These are phyloP conservation scores for Parafenestella ontariensis DNA, from an alignment of 2,329 filamentous ascomycete species.

Conservation along the genomic window DNA sequence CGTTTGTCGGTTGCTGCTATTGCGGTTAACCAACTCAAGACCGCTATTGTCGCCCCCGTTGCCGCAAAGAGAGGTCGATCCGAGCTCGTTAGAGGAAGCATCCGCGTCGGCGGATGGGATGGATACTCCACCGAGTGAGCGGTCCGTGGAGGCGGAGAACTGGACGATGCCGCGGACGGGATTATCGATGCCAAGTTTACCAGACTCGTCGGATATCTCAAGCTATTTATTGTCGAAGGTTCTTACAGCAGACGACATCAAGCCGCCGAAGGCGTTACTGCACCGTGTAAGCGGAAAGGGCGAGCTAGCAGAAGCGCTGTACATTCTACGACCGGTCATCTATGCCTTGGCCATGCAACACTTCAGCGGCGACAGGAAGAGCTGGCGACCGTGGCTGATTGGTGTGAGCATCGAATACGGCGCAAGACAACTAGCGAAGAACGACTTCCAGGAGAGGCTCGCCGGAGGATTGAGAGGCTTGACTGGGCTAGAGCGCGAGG, in stretches of 20 bases:
- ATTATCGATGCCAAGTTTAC: constrained; percentile 81
- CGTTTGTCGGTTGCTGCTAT: constrained; percentile 77
- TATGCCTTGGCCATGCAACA: constrained; percentile 85
- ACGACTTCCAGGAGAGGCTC: constrained; percentile 66
- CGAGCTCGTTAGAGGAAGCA: constrained; percentile 64
- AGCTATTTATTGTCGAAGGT: constrained; percentile 89
- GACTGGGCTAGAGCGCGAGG: constrained; percentile 86
- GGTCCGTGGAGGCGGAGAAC: constrained; percentile 53
- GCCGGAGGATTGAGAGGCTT: constrained; percentile 77
- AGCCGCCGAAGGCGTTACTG: constrained; percentile 85
- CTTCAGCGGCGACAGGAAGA: constrained; percentile 73
- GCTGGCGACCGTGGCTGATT: constrained; percentile 91
- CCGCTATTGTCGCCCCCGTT: constrained; percentile 83
- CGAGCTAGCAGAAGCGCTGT: constrained; percentile 85
- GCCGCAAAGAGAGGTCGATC: constrained; percentile 83
- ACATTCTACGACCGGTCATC: constrained; percentile 85
- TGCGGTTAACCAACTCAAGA: constrained; percentile 82
- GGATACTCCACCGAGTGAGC: constrained; percentile 53
- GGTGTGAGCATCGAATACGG: constrained; percentile 86
- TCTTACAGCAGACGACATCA: constrained; percentile 94
- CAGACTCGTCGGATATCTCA: constrained; percentile 81
- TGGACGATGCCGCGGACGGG: constrained; percentile 97
- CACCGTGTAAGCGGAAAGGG: constrained; percentile 77
- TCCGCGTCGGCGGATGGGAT: constrained; percentile 55
- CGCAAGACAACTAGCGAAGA: constrained; percentile 81